phyloP scores from a whole-genome alignment of 768 basidiomycete genomes.

The Paxillus rubicundulus region DNA sequence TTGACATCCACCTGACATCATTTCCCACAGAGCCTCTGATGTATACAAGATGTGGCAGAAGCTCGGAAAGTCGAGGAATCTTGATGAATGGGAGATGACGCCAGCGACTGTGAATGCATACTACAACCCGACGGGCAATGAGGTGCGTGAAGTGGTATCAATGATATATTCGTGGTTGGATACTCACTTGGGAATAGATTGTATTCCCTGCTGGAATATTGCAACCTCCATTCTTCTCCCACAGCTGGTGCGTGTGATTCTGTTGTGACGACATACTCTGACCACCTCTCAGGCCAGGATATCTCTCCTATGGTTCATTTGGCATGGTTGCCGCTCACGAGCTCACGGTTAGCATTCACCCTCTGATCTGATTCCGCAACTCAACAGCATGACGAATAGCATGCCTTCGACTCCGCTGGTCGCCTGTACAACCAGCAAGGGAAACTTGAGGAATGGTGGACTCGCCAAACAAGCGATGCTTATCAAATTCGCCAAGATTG shows the following conservation, averaged over 20 bases:
- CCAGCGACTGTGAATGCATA: conserved; percentile 88
- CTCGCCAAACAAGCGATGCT: conserved; percentile 76
- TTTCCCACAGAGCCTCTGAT: conserved; percentile 48
- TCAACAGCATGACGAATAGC: conserved; percentile 40
- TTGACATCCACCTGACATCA: conserved; percentile 6
- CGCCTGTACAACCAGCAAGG: conserved; percentile 89
- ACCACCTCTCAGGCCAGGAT: conserved; percentile 66
- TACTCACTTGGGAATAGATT: conserved; percentile 47
- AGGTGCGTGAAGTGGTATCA: conserved; percentile 43
- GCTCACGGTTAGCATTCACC: conserved; percentile 57
- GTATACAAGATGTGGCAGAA: conserved; percentile 69
- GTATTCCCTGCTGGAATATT: conserved; percentile 97
- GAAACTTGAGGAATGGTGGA: conserved; percentile 91
- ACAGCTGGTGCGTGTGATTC: conserved; percentile 55
- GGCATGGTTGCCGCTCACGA: conserved; percentile 93
- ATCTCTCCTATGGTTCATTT: conserved; percentile 89
- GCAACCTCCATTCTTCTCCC: conserved; percentile 86
- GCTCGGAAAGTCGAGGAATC: conserved; percentile 69
- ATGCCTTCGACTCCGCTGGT: conserved; percentile 89
- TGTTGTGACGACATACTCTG: not conserved
- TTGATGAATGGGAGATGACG: conserved; percentile 82
- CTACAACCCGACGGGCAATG: conserved; percentile 83
- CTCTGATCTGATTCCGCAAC: not conserved
- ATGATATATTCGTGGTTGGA: not conserved
- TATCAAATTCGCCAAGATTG: conserved; percentile 85